phyloP scores from a whole-genome alignment of 176 grass and related monocot species.

The Eremochloa ophiuroides region DNA sequence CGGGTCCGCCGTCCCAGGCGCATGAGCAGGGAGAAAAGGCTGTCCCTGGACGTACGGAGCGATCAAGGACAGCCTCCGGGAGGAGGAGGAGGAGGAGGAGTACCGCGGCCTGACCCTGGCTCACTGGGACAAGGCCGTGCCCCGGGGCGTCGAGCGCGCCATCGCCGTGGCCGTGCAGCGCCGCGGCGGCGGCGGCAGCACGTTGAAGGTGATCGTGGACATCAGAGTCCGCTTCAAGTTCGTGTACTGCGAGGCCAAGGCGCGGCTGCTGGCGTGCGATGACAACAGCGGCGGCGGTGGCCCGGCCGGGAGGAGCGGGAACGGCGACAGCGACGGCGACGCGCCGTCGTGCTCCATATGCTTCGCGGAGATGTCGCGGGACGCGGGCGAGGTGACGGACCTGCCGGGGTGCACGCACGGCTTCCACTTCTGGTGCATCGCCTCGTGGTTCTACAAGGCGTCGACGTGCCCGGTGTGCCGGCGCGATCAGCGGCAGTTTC shows the following conservation, averaged over 20 bases:
- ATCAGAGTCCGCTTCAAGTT: neutral
- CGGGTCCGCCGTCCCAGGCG: neutral
- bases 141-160: neutral
- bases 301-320: conserved; percentile 1
- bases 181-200: neutral
- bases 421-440: neutral
- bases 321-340: conserved; percentile 47
- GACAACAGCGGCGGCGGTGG: no score
- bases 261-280: neutral
- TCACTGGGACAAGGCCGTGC: no score
- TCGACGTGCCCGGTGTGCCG: conserved; percentile 3
- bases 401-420: neutral
- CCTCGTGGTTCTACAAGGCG: neutral
- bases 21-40: neutral
- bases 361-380: neutral
- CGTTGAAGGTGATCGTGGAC: neutral
- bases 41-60: neutral
- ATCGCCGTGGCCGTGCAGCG: neutral
- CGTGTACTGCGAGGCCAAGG: neutral
- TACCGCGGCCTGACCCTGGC: neutral
- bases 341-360: conserved; percentile 26
- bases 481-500: neutral
- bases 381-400: neutral
- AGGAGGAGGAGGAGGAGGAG: neutral
- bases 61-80: neutral